These are phyloP conservation scores for Elasticomyces elasticus DNA, from an alignment of 495 filamentous ascomycete species.

Conservation along the genomic window DNA sequence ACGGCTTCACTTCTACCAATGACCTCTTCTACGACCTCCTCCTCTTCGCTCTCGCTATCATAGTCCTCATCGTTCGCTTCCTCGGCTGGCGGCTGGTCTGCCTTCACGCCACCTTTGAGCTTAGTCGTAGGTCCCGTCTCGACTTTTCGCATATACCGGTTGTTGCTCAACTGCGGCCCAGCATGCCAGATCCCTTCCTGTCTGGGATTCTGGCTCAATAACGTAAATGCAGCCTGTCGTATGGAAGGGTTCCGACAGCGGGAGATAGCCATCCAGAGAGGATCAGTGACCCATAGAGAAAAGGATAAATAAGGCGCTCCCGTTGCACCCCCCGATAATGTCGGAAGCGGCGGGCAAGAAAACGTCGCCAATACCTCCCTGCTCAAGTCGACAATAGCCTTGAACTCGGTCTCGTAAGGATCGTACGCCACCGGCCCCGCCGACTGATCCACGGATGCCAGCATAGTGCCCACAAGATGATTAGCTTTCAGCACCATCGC, in stretches of 20 bases:
- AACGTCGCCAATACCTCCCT: conserved; percentile 19
- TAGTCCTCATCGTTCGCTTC: not conserved
- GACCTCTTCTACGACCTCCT: not conserved
- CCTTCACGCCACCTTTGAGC: not conserved
- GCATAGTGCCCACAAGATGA: conserved; percentile 68
- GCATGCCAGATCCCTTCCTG: conserved; percentile 23
- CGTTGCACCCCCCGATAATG: conserved; percentile 7
- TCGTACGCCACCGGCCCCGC: conserved; percentile 27
- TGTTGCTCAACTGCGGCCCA: conserved; percentile 12
- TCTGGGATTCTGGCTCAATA: conserved; percentile 19
- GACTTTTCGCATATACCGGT: conserved; percentile 7
- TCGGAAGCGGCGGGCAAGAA: conserved; percentile 18
- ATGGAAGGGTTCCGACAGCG: conserved; percentile 19
- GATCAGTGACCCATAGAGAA: conserved; percentile 20
- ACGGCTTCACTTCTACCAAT: not conserved
- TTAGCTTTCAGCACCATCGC: conserved; percentile 23
- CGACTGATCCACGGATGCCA: conserved; percentile 84
- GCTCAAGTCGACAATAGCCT: conserved; percentile 18
- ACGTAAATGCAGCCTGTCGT: conserved; percentile 18
- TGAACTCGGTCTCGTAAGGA: conserved; percentile 20
- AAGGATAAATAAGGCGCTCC: conserved; percentile 19
- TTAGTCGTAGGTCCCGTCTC: conserved; percentile 1
- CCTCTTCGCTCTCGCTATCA: not conserved
- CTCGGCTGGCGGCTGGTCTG: not conserved
- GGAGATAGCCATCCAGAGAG: conserved; percentile 21